These are phyloP conservation scores for Orbilia blumenaviensis DNA, from an alignment of 2,329 filamentous ascomycete genomes.

Conservation along the genomic window DNA sequence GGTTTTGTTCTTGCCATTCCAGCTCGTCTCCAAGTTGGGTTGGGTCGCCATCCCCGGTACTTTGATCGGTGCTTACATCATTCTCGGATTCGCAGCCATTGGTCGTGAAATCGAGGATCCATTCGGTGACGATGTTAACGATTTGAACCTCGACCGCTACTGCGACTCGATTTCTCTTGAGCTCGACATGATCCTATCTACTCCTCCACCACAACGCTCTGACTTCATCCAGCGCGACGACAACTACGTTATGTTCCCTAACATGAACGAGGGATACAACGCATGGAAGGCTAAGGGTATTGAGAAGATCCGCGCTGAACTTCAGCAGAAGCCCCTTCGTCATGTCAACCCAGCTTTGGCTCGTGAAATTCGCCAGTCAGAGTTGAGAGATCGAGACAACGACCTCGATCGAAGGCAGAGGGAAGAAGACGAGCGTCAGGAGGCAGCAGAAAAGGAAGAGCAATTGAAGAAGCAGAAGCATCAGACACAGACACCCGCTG, in stretches of 20 bases:
- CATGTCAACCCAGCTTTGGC: conserved; percentile 45
- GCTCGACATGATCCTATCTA: conserved; percentile 75
- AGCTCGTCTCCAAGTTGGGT: conserved; percentile 71
- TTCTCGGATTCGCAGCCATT: conserved; percentile 78
- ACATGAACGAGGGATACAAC: conserved; percentile 64
- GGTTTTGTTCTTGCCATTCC: conserved; percentile 74
- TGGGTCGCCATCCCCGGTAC: conserved; percentile 83
- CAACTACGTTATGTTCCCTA: conserved; percentile 62
- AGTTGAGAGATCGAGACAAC: conserved; percentile 42
- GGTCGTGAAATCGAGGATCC: conserved; percentile 86
- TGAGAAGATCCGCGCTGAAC: conserved; percentile 61
- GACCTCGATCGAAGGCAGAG: conserved; percentile 39
- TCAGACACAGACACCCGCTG: conserved; percentile 35
- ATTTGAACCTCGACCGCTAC: conserved; percentile 78
- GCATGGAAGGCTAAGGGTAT: conserved; percentile 65
- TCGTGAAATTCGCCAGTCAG: conserved; percentile 36
- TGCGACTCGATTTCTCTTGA: conserved; percentile 78
- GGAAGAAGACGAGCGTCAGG: conserved; percentile 45
- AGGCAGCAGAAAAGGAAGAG: conserved; percentile 22
- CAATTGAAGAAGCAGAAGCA: conserved; percentile 29
- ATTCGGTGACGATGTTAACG: conserved; percentile 84
- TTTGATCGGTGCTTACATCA: conserved; percentile 78
- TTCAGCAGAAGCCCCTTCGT: conserved; percentile 49
- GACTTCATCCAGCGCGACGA: conserved; percentile 65
- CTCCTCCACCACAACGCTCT: conserved; percentile 65